These are phyloP conservation scores for Pyrenopolyporus hunteri DNA, from an alignment of 495 filamentous ascomycete genomes.

Conservation along the genomic window DNA sequence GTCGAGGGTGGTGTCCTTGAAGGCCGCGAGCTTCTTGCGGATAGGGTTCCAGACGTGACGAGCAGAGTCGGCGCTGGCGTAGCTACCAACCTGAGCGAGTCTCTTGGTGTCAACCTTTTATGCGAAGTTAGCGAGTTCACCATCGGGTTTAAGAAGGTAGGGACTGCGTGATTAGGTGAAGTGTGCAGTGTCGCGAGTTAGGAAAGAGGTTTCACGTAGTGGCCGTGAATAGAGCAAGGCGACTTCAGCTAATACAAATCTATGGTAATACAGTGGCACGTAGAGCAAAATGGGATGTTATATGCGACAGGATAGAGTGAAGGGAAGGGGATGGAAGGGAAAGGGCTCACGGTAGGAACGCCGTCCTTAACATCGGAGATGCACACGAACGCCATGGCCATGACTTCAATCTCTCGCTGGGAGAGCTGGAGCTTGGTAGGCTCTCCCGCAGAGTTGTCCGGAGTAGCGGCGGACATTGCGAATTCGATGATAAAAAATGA, in stretches of 20 bases:
- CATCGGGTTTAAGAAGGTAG: no score
- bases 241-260: no score
- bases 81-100: slow-evolving; percentile 10
- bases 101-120: slow-evolving; percentile 25
- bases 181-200: background rate
- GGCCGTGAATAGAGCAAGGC: no score
- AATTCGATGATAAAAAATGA: no score
- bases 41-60: slow-evolving; percentile 25
- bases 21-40: slow-evolving; percentile 16
- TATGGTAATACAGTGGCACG: no score
- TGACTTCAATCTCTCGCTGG: slow-evolving; percentile 22
- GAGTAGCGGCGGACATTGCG: background rate
- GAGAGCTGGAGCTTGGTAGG: background rate
- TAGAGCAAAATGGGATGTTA: no score
- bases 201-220: background rate
- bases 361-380: slow-evolving; percentile 10
- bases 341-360: slow-evolving; percentile 11
- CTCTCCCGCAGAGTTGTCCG: background rate
- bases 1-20: background rate
- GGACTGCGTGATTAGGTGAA: background rate
- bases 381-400: slow-evolving; percentile 18
- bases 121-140: no score
- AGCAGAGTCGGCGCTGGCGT: slow-evolving; percentile 27
- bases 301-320: background rate
- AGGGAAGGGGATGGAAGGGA: background rate